phyloP scores from a whole-genome alignment of 352 stramenopile species.

The Phytophthora crassamura region DNA sequence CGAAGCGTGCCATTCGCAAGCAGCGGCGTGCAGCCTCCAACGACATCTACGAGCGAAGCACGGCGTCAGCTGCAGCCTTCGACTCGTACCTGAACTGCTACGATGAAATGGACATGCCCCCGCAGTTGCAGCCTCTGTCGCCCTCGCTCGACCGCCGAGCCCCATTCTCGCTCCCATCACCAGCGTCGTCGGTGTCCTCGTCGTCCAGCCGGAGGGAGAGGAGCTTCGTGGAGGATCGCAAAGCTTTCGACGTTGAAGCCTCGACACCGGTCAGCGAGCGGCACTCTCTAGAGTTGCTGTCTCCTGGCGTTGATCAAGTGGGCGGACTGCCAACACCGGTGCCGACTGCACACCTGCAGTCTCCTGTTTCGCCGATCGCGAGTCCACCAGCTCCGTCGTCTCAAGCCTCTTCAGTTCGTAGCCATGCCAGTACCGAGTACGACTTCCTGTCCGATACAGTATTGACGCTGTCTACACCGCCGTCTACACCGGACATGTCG shows the following conservation, averaged over 20 bases:
- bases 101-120: constrained; percentile 48
- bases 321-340: constrained; percentile 23
- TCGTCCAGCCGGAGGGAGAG: constrained; percentile 18
- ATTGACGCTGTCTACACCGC: constrained; percentile 21
- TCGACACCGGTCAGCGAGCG: neutral
- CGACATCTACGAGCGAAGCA: constrained; percentile 50
- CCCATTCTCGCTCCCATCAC: constrained; percentile 15
- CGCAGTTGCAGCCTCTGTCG: constrained; percentile 33
- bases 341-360: constrained; percentile 31
- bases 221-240: constrained; percentile 17
- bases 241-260: constrained; percentile 13
- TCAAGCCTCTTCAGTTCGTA: constrained; percentile 16
- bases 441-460: constrained; percentile 29
- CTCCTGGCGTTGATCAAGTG: constrained; percentile 30
- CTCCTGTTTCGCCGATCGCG: constrained; percentile 25
- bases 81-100: constrained; percentile 43
- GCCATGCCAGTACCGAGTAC: constrained; percentile 16
- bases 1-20: constrained; percentile 45
- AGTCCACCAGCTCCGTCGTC: constrained; percentile 18
- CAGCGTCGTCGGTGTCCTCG: constrained; percentile 30
- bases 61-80: constrained; percentile 18
- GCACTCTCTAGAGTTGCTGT: constrained; percentile 31
- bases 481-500: constrained; percentile 25
- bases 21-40: constrained; percentile 45
- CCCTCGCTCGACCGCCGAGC: constrained; percentile 25